A percentile compares a stretch with the other conserved stretches of the same genome.
Evolutionary conservation across 2,329 filamentous ascomycete species (phyloP).

Genomic region (Pseudomassariella vexata): DNA sequence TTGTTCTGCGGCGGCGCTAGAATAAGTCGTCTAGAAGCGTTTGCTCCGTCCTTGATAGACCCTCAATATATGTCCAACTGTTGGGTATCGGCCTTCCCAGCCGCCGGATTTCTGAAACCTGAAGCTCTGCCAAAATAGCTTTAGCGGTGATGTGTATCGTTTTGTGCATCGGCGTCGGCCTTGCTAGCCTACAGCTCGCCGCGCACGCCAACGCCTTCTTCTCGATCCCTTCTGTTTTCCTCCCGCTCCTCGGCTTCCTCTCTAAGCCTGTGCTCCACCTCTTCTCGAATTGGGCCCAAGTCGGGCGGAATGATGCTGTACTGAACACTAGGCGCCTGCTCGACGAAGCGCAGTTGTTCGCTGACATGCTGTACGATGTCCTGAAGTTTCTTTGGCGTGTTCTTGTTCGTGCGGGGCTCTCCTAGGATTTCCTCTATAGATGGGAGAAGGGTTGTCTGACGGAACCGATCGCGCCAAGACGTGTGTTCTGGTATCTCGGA

Average conservation of each 20-base stretch:
- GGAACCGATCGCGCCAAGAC: slow-evolving; percentile 84
- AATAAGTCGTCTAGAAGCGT: too few species aligned
- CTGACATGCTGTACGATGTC: slow-evolving; percentile 72
- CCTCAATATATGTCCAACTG: too few species aligned
- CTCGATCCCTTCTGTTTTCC: slow-evolving; percentile 45
- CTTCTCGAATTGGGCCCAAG: slow-evolving; percentile 59
- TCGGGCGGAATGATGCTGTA: slow-evolving; percentile 76
- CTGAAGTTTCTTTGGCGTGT: slow-evolving; percentile 68
- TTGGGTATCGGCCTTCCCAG: too few species aligned
- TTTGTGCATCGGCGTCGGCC: too few species aligned
- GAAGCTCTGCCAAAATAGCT: too few species aligned
- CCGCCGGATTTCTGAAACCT: too few species aligned
- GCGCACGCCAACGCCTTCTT: slow-evolving; percentile 50
- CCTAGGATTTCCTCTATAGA: slow-evolving; percentile 67
- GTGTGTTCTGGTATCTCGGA: slow-evolving; percentile 72
- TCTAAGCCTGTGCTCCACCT: slow-evolving; percentile 62
- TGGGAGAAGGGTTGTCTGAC: slow-evolving; percentile 82
- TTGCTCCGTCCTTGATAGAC: too few species aligned
- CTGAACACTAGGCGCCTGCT: slow-evolving; percentile 81
- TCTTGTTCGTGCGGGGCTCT: slow-evolving; percentile 70
- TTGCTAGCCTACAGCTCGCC: too few species aligned
- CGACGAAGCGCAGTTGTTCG: slow-evolving; percentile 82
- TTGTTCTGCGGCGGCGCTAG: too few species aligned
- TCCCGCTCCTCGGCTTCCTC: slow-evolving; percentile 58
- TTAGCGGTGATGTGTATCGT: too few species aligned